Percentiles rank a stretch among this genome's conserved stretches.
phyloP scores from a whole-genome alignment of 2,329 filamentous ascomycete genomes.

The Botrytis pseudocinerea region DNA sequence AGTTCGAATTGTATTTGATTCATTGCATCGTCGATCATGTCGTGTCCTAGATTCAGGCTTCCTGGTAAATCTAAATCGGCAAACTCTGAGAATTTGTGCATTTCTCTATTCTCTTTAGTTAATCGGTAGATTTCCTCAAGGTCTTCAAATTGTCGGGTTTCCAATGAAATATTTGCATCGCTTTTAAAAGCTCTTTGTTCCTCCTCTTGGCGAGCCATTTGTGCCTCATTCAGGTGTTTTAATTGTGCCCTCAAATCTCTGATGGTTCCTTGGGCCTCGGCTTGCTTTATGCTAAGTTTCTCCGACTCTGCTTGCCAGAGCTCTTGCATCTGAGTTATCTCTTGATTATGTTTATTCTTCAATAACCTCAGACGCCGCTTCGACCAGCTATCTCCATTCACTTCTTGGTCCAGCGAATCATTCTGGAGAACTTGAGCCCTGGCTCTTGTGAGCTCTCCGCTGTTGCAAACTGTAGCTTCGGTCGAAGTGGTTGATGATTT shows the following conservation, averaged over 20 bases:
- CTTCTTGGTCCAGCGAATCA: neutral
- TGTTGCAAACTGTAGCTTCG: neutral
- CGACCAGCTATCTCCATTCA: neutral
- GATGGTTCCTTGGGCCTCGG: neutral
- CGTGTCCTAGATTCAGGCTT: neutral
- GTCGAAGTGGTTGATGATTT: neutral
- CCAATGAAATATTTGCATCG: neutral
- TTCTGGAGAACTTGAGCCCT: neutral
- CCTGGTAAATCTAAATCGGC: neutral
- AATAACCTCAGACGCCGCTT: neutral
- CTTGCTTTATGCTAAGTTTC: neutral
- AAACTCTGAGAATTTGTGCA: neutral
- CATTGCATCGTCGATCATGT: conserved; percentile 3
- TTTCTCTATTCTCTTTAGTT: conserved; percentile 13
- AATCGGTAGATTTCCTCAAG: conserved; percentile 3
- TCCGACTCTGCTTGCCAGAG: conserved; percentile 19
- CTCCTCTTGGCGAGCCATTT: neutral
- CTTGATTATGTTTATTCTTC: neutral
- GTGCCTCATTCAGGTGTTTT: conserved; percentile 14
- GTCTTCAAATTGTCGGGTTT: neutral
- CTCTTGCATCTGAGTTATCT: conserved; percentile 11
- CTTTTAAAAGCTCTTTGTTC: neutral
- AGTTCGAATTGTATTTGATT: conserved; percentile 24
- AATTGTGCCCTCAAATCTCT: neutral
- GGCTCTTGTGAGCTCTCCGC: neutral